These are phyloP conservation scores for Podaxis mareebaensis DNA, from an alignment of 768 basidiomycete genomes.

Conservation along the genomic window DNA sequence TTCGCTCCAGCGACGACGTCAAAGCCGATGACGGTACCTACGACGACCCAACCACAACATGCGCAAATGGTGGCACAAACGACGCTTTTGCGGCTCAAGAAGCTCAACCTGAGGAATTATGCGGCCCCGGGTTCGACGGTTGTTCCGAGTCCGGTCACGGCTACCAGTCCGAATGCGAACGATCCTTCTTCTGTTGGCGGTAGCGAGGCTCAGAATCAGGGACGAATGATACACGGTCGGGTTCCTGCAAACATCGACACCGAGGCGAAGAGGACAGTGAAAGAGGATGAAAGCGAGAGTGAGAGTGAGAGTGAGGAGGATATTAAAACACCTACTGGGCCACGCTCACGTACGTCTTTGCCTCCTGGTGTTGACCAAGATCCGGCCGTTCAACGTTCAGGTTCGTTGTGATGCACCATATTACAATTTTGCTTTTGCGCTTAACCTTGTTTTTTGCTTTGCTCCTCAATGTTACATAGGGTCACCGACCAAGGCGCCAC, in stretches of 20 bases:
- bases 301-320: conserved; percentile 6
- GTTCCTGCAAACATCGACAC: not conserved
- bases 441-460: not conserved
- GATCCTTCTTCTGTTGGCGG: not conserved
- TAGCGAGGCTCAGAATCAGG: not conserved
- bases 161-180: not conserved
- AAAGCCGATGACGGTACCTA: conserved; percentile 7
- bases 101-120: conserved; percentile 50
- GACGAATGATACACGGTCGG: not conserved
- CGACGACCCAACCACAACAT: conserved; percentile 18
- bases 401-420: not conserved
- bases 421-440: not conserved
- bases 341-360: conserved; percentile 1
- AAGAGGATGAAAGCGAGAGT: not conserved
- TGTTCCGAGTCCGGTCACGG: not conserved
- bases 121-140: conserved; percentile 39
- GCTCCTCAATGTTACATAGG: not conserved
- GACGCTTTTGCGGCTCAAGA: conserved; percentile 33
- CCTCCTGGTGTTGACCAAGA: conserved; percentile 1
- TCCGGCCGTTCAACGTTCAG: not conserved
- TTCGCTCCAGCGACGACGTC: conserved; percentile 13
- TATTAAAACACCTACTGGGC: not conserved
- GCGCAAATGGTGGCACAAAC: conserved; percentile 33
- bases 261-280: not conserved
- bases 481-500: not conserved